Conservation (phyloP, 2,329 filamentous ascomycete species). For the Botryotinia calthae region DNA sequence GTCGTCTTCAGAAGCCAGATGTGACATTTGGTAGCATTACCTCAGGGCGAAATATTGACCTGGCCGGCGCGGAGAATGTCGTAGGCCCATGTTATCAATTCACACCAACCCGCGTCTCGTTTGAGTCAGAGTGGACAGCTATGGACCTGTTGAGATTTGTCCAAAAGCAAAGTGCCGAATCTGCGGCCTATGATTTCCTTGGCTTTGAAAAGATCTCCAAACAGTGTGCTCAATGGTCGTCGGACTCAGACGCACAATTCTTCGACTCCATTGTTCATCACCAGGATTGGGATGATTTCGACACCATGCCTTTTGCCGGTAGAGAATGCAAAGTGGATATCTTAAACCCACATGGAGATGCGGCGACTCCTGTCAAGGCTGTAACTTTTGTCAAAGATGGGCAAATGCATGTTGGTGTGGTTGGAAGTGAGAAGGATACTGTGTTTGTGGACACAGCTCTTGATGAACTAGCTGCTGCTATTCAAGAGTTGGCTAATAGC, state of each 20-base stretch:
- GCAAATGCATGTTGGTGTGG: conserved; percentile 45
- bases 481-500: conserved; percentile 27
- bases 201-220: conserved; percentile 40
- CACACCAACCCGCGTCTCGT: conserved; percentile 44
- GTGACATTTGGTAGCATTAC: conserved; percentile 39
- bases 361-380: conserved; percentile 45
- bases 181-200: conserved; percentile 40
- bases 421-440: conserved; percentile 44
- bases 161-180: conserved; percentile 38
- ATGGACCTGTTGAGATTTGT: conserved; percentile 39
- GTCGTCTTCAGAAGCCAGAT: conserved; percentile 24
- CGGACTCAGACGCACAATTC: conserved; percentile 26
- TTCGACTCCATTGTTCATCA: conserved; percentile 43
- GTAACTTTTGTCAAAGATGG: conserved; percentile 45
- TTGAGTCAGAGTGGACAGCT: conserved; percentile 39
- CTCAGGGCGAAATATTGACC: conserved; percentile 44
- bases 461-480: conserved; percentile 33
- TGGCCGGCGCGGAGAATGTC: conserved; percentile 41
- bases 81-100: conserved; percentile 48
- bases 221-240: conserved; percentile 40
- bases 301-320: conserved; percentile 44
- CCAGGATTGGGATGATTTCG: conserved; percentile 42
- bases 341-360: conserved; percentile 42
- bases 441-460: conserved; percentile 41
- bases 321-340: conserved; percentile 37